Percentiles rank a stretch among this genome's conserved stretches.
Evolutionary conservation across 805 yeast genomes (phyloP).

Genomic region (Yarrowia keelungensis): DNA sequence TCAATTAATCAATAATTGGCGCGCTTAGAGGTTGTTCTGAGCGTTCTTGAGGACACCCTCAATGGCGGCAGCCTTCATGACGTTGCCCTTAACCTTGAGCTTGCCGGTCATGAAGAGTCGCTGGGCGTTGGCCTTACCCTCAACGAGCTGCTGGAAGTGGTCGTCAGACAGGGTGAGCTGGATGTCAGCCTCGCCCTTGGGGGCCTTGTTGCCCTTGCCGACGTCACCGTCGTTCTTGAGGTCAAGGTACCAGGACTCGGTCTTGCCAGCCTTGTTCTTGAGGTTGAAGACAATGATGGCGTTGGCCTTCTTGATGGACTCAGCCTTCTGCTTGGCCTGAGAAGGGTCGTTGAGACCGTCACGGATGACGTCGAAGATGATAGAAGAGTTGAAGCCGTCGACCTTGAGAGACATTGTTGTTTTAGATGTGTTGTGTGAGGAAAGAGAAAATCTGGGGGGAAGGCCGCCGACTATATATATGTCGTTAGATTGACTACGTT

Average conservation of each 20-base stretch:
- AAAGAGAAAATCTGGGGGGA: conserved; percentile 21
- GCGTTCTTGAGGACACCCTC: conserved; percentile 70
- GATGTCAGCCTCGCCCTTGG: conserved; percentile 63
- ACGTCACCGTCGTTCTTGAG: conserved; percentile 65
- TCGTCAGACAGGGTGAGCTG: conserved; percentile 69
- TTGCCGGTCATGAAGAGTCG: conserved; percentile 83
- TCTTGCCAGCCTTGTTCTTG: conserved; percentile 65
- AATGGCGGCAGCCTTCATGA: conserved; percentile 85
- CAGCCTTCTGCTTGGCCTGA: conserved; percentile 43
- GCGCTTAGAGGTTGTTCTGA: conserved; percentile 55
- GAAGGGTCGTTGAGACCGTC: conserved; percentile 48
- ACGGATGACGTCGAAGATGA: conserved; percentile 51
- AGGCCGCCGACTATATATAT: conserved; percentile 31
- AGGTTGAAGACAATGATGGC: conserved; percentile 71
- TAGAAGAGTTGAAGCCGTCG: conserved; percentile 52
- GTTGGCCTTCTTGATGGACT: conserved; percentile 57
- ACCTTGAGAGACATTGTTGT: conserved; percentile 39
- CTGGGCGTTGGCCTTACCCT: conserved; percentile 85
- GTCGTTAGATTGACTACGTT: conserved; percentile 19
- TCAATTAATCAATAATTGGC: conserved; percentile 34
- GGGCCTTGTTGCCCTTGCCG: conserved; percentile 53
- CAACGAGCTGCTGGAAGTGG: conserved; percentile 72
- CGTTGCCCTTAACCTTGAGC: conserved; percentile 86
- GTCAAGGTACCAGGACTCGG: conserved; percentile 71
- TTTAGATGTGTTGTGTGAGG: conserved; percentile 13